Base-by-base conservation (phyloP, 495 filamentous ascomycete species). In the Penicillium daleae region DNA sequence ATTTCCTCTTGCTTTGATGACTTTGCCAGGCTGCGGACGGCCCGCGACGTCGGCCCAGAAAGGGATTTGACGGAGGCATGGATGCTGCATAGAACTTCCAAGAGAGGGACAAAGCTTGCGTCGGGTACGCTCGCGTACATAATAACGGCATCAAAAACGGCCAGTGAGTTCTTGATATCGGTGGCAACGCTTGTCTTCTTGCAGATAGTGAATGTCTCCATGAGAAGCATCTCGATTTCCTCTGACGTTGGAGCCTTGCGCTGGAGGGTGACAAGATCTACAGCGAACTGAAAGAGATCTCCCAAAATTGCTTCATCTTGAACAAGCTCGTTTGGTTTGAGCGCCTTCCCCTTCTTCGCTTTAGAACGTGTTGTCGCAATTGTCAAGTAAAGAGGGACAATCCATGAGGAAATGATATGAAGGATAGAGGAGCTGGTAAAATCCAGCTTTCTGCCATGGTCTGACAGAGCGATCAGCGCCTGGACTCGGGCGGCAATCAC, bases 231-330 rank as follows among this genome's bases (percentile, higher is more conserved):
- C 57, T 83, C 84, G 44, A 93, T 81, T 56, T 91, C 88, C 29
- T 82, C 80, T 53, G 90, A 86, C 39, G 83, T 82, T 40, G 92
- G 89, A 31, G 88, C 83, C 60, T 88, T 90, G 71, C 89, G 89
- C 74, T 92, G 94, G 75, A 94, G 89, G 65, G 89, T 93, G 74
- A 95, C 88, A 61, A 95, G 78, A 67, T 92, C 87, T n/a, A 87
- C 86, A 29, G 90, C 82, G 50, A 92, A 90, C 51, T 84, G 80
- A 66, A 96, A 90, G 7, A 96, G 76, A 58, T 86, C 83, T 46
- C 81, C 81, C 39, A 97, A 77, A 65, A 85, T 86, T 49, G 82
- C 84, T 62, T 92, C 91, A 65, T 93, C 91, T 50, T 76, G 68
- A 13, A 49, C 68, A 12, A 74, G 61, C 6, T 81, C 82, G 37